Percentiles rank a stretch among this genome's conserved stretches.
Evolutionary conservation across 2,329 filamentous ascomycete species (phyloP).

Genomic region (Scedosporium apiospermum): DNA sequence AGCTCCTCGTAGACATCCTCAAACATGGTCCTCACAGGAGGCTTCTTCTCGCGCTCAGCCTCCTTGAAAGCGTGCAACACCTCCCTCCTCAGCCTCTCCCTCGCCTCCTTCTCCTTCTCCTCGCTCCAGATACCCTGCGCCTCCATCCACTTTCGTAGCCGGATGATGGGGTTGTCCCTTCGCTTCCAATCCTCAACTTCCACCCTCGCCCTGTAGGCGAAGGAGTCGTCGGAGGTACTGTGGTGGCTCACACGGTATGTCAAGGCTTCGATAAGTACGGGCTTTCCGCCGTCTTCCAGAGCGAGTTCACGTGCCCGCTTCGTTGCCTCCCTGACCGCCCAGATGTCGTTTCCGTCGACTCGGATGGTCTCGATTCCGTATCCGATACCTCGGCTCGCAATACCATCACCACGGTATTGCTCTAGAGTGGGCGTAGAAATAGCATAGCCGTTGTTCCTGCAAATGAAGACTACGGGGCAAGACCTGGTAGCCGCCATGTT

Average conservation of each 20-base stretch:
- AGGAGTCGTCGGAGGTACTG: constrained; percentile 93
- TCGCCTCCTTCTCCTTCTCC: constrained; percentile 62
- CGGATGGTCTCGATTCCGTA: constrained; percentile 93
- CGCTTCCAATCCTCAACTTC: constrained; percentile 96
- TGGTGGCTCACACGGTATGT: constrained; percentile 97
- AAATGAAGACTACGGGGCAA: constrained; percentile 85
- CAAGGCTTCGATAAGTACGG: constrained; percentile 89
- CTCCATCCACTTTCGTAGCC: constrained; percentile 87
- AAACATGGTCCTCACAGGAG: constrained; percentile 63
- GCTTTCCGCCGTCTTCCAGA: constrained; percentile 68
- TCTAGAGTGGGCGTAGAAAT: constrained; percentile 85
- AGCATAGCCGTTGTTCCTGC: constrained; percentile 86
- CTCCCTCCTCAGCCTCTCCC: constrained; percentile 59
- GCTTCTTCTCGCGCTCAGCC: constrained; percentile 75
- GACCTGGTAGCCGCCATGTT: constrained; percentile 84
- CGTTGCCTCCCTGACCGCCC: constrained; percentile 75
- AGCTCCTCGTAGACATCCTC: constrained; percentile 83
- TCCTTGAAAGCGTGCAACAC: constrained; percentile 76
- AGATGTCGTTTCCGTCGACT: constrained; percentile 90
- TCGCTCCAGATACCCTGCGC: constrained; percentile 76
- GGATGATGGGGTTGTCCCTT: constrained; percentile 78
- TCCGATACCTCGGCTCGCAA: constrained; percentile 75
- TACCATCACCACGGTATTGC: constrained; percentile 86
- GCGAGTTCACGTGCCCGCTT: constrained; percentile 69
- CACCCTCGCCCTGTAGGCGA: constrained; percentile 84